These are phyloP conservation scores for Thelonectria olida DNA, from an alignment of 2,329 filamentous ascomycete species.

Conservation along the genomic window DNA sequence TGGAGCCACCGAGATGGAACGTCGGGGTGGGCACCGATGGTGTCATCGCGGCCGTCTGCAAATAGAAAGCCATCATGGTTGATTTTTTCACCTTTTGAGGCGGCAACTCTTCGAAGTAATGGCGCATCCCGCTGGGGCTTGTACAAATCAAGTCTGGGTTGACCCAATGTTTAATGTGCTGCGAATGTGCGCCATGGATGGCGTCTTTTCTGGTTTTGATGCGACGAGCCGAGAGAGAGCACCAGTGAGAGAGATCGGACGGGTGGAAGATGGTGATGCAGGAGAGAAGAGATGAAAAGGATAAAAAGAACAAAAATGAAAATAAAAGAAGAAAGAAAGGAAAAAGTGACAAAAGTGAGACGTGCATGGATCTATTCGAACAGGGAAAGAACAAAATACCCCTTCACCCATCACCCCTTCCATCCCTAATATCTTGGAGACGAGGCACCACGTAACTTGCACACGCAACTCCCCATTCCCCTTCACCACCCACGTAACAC, in stretches of 20 bases:
- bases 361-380: not conserved
- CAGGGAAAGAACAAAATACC: not conserved
- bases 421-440: conserved; percentile 17
- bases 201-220: conserved; percentile 18
- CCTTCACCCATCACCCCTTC: not conserved
- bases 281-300: not conserved
- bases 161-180: not conserved
- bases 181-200: conserved; percentile 32
- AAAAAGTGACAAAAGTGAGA: not conserved
- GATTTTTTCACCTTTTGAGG: not conserved
- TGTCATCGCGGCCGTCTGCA: conserved; percentile 17
- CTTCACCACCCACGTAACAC: not conserved
- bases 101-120: conserved; percentile 9
- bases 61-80: conserved; percentile 7
- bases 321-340: not conserved
- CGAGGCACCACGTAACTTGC: conserved; percentile 20
- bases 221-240: not conserved
- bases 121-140: conserved; percentile 21
- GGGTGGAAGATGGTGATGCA: not conserved
- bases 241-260: no score
- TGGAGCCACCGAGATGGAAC: conserved; percentile 20
- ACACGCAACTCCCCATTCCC: conserved; percentile 16
- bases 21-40: conserved; percentile 20
- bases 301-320: not conserved
- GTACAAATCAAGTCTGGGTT: conserved; percentile 13